A percentile compares a stretch with the other conserved stretches of the same genome.
phyloP scores from a whole-genome alignment of 257 asterid genomes.

The Solanum clarkiae region DNA sequence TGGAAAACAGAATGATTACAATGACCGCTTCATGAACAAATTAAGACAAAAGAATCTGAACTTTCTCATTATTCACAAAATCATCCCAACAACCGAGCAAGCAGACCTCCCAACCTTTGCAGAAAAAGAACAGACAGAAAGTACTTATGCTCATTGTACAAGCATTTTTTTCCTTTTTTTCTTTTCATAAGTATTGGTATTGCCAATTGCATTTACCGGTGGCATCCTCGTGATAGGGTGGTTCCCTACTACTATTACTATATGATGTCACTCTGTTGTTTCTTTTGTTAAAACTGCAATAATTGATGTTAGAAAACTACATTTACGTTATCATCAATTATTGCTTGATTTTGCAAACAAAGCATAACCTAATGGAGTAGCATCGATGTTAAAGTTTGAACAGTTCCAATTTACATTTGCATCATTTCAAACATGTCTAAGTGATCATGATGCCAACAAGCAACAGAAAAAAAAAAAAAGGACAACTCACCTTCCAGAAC shows the following conservation, averaged over 20 bases:
- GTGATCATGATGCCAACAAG: not conserved
- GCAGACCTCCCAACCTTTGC: not conserved
- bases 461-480: not conserved
- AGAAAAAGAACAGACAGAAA: not conserved
- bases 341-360: not conserved
- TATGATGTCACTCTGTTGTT: not conserved
- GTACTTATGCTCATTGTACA: not conserved
- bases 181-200: not conserved
- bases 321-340: not conserved
- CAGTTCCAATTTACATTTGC: not conserved
- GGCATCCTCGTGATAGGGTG: not conserved
- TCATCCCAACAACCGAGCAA: not conserved
- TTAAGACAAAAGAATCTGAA: not conserved
- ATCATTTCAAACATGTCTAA: not conserved
- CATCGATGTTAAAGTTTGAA: not conserved
- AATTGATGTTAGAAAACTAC: not conserved
- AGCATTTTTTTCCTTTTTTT: not conserved
- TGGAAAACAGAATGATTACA: not conserved
- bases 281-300: not conserved
- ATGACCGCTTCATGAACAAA: not conserved
- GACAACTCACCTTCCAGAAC: slow-evolving; percentile 52
- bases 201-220: not conserved
- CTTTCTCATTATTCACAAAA: not conserved
- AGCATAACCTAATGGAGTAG: not conserved
- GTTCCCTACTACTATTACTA: not conserved